A percentile compares a stretch with the other conserved stretches of the same genome.
Evolutionary conservation across 2,329 filamentous ascomycete genomes (phyloP).

Genomic region (Metarhizium album): DNA sequence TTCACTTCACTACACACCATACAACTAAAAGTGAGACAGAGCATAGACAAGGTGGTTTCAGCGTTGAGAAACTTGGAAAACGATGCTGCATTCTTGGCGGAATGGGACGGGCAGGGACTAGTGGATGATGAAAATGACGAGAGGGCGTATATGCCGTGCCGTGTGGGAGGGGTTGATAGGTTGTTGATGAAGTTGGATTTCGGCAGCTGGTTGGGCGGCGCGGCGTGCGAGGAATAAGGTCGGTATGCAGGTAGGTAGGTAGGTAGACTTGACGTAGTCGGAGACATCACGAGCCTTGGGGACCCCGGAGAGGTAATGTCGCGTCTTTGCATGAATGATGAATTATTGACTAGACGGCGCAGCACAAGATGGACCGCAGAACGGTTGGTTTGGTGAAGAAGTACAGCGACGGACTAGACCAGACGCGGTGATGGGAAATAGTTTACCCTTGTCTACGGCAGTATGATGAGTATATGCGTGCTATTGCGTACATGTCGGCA

Average conservation of each 20-base stretch:
- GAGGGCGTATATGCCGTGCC: slow-evolving; percentile 52
- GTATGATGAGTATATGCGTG: not conserved
- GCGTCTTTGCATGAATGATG: not conserved
- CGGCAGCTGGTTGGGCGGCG: slow-evolving; percentile 42
- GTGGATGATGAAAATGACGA: slow-evolving; percentile 30
- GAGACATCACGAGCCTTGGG: not conserved
- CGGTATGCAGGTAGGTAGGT: too few relatives aligned
- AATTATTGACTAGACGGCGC: not conserved
- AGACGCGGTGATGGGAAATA: too few relatives aligned
- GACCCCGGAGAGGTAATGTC: not conserved
- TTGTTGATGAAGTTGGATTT: slow-evolving; percentile 86
- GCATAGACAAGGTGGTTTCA: slow-evolving; percentile 57
- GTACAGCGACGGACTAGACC: not conserved
- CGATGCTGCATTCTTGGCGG: slow-evolving; percentile 31
- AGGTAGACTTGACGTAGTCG: not conserved
- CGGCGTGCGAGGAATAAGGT: slow-evolving; percentile 12
- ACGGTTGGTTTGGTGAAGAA: not conserved
- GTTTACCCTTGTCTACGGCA: not conserved
- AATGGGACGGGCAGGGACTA: slow-evolving; percentile 27
- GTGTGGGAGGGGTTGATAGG: slow-evolving; percentile 70
- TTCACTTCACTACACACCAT: slow-evolving; percentile 52
- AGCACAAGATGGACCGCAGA: not conserved
- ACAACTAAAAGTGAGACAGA: slow-evolving; percentile 52
- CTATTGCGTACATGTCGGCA: not conserved
- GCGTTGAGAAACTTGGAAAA: slow-evolving; percentile 36